Evolutionary conservation across 495 filamentous ascomycete species (phyloP).

Genomic region (Penicillium coffeae): DNA sequence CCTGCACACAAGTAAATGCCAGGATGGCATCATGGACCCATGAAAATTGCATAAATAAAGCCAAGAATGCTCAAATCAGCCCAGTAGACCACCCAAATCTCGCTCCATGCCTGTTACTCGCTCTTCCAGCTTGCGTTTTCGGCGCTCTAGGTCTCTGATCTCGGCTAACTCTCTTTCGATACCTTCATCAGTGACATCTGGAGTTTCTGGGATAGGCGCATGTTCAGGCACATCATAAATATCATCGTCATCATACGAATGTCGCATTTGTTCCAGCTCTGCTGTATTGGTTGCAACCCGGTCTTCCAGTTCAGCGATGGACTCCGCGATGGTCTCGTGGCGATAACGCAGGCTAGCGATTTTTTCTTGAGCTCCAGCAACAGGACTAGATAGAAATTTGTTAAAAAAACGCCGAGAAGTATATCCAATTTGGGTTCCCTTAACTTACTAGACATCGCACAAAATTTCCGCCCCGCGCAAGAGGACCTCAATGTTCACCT

Average conservation of each 20-base stretch:
- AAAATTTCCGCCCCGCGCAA: slow-evolving; percentile 88
- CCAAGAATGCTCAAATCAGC: too few species aligned
- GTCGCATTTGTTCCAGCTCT: slow-evolving; percentile 71
- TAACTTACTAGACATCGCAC: slow-evolving; percentile 73
- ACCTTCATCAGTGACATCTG: slow-evolving; percentile 61
- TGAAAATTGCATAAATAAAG: too few species aligned
- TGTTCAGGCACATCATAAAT: slow-evolving; percentile 30
- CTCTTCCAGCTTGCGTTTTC: slow-evolving; percentile 72
- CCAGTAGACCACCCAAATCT: slow-evolving; percentile 65
- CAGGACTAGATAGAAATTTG: slow-evolving; percentile 45
- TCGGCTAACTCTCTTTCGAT: slow-evolving; percentile 91
- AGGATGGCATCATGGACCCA: too few species aligned
- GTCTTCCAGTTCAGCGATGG: slow-evolving; percentile 72
- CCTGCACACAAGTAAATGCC: too few species aligned
- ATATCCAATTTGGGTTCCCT: neutral
- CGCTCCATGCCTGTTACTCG: slow-evolving; percentile 75
- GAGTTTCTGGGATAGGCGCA: slow-evolving; percentile 42
- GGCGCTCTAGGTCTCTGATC: slow-evolving; percentile 95
- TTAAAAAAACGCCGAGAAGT: neutral
- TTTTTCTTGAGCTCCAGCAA: slow-evolving; percentile 76
- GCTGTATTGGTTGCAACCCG: slow-evolving; percentile 73
- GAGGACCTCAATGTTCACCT: slow-evolving; percentile 83
- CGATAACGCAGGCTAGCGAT: slow-evolving; percentile 69
- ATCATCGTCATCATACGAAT: slow-evolving; percentile 37
- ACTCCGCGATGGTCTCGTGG: slow-evolving; percentile 67